These are phyloP conservation scores for Torulaspora indica DNA, from an alignment of 805 yeast species.

Conservation along the genomic window DNA sequence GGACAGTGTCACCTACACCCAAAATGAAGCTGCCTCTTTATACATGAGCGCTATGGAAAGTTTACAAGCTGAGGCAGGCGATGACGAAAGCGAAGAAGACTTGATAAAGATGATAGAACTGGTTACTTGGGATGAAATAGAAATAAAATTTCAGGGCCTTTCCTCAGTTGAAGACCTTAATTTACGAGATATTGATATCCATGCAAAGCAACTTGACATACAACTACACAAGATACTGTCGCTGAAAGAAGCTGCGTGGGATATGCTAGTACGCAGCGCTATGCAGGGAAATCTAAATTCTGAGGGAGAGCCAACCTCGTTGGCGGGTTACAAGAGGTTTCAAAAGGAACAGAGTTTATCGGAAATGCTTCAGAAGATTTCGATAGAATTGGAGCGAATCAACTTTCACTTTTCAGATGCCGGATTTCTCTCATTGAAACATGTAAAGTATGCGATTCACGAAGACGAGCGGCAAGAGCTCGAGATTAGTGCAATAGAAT, in stretches of 20 bases:
- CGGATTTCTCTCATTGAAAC: background rate
- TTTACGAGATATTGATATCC: constrained; percentile 35
- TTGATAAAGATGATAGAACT: constrained; percentile 18
- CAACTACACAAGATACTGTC: constrained; percentile 17
- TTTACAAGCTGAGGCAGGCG: constrained; percentile 10
- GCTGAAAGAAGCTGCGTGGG: constrained; percentile 13
- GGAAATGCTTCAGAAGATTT: constrained; percentile 13
- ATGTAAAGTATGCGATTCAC: background rate
- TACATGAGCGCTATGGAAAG: constrained; percentile 73
- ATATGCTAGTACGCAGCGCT: constrained; percentile 4
- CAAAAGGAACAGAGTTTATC: constrained; percentile 22
- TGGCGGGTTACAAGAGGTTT: constrained; percentile 23
- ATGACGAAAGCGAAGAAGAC: constrained; percentile 4
- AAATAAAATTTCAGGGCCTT: constrained; percentile 47
- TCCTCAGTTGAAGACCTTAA: constrained; percentile 33
- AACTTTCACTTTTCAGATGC: background rate
- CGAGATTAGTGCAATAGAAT: constrained; percentile 3
- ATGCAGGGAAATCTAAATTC: background rate
- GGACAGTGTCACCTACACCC: constrained; percentile 61
- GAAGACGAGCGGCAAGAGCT: constrained; percentile 4
- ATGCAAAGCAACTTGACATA: constrained; percentile 39
- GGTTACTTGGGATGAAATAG: constrained; percentile 34
- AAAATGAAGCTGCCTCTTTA: constrained; percentile 62
- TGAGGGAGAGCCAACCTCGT: constrained; percentile 8
- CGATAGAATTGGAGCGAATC: constrained; percentile 9